Evolutionary conservation across 2,329 filamentous ascomycete species (phyloP), one percentile per base, ranked within the genome.

Genomic region (Mycogone perniciosa): DNA sequence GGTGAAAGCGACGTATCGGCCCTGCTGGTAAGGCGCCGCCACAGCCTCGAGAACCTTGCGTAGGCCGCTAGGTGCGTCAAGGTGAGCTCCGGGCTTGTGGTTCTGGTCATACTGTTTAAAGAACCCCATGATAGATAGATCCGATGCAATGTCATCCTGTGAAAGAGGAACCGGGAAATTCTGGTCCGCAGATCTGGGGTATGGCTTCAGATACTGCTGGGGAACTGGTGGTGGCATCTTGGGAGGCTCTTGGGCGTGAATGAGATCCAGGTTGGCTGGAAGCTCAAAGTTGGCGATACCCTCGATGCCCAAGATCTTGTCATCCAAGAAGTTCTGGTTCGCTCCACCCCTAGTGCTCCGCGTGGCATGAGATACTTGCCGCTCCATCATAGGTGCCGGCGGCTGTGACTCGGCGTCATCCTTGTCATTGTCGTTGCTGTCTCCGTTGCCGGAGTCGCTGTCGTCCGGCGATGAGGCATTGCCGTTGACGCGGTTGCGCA

Each of bases 331-430:
- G 59, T 80, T 81, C 48, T 76, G 73, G 53, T 72, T 72, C 47
- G 74, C 69, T 29, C 67, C 70, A n/a, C 72, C 79, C 27, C 81
- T 75, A 20, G 79, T 84, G 65, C 81, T 85, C 40, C 82, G 73
- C 13, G 82, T 85, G 9, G 79, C 79, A 53, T 85, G 81, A 7
- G 82, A 85, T 9, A 78, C 75, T 54, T 81, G 79, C 33, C 81
- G 76, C 63, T 85, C 82, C 81, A 85, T 85, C 48, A 70, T 70
- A 10, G 75, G 73, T 1, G 79, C 80, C 5, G 76, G 72, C 1
- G 68, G 69, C 10, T 68, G 66, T 5, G 71, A 70, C 46, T 78
- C 74, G 29, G 69, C 70, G 37, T 75, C 76, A 11, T 75, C 71
- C 35, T 76, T 73, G 3, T 73, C 73, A 34, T 74, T 70, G 50